Evolutionary conservation across 1,284 basidiomycete species (phyloP).

Genomic region (Athelia psychrophila): DNA sequence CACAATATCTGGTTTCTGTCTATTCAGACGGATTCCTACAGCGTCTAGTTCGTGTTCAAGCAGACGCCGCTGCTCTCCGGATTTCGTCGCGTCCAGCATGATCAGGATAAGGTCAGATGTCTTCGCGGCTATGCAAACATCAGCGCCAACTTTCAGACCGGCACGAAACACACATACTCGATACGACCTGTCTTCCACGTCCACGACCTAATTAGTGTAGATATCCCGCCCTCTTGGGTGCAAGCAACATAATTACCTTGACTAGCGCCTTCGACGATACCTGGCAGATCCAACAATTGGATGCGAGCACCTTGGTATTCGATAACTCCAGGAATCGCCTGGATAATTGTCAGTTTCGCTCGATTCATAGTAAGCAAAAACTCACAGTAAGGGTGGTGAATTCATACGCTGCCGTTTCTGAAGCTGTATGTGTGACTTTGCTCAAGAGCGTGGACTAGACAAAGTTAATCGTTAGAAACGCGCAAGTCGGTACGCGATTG

Average conservation of each 20-base stretch:
- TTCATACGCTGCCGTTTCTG: constrained; percentile 91
- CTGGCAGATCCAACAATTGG: constrained; percentile 93
- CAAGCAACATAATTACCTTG: constrained; percentile 46
- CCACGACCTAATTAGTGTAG: constrained; percentile 61
- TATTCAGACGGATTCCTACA: constrained; percentile 94
- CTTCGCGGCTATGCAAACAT: constrained; percentile 68
- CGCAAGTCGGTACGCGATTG: neutral
- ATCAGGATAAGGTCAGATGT: constrained; percentile 95
- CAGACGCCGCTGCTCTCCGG: constrained; percentile 85
- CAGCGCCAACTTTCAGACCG: constrained; percentile 4
- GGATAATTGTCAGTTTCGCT: constrained; percentile 4
- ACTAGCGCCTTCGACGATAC: constrained; percentile 96
- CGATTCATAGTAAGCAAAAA: constrained; percentile 8
- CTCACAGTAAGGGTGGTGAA: constrained; percentile 89
- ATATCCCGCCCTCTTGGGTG: neutral
- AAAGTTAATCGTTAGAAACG: constrained; percentile 7
- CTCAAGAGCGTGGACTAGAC: constrained; percentile 88
- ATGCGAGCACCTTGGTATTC: constrained; percentile 93
- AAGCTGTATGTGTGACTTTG: constrained; percentile 90
- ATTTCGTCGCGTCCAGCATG: constrained; percentile 97
- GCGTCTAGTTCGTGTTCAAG: constrained; percentile 94
- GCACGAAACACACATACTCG: constrained; percentile 46
- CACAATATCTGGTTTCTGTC: constrained; percentile 82
- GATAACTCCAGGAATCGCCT: constrained; percentile 93
- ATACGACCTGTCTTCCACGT: constrained; percentile 93